phyloP scores from a whole-genome alignment of 805 yeast species.

The Starmerella powellii region DNA sequence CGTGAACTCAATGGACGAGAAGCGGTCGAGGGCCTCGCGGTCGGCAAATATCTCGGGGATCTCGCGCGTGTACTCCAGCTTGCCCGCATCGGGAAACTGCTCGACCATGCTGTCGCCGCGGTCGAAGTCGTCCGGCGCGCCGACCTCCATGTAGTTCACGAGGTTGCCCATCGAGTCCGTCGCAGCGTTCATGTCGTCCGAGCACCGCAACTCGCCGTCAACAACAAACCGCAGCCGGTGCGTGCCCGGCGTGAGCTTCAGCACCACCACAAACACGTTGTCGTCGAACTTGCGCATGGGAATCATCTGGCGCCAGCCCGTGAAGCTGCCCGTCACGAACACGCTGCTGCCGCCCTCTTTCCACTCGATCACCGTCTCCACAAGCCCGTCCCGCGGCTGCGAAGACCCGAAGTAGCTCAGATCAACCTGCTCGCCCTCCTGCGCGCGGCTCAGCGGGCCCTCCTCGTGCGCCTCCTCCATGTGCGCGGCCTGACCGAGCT shows the following conservation, averaged over 20 bases:
- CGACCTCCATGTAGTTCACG: conserved; percentile 60
- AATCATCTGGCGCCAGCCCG: conserved; percentile 98
- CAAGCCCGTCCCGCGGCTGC: conserved; percentile 17
- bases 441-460: conserved; percentile 24
- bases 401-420: conserved; percentile 10
- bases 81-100: neutral
- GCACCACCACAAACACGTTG: conserved; percentile 26
- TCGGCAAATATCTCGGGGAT: conserved; percentile 35
- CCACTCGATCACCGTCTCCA: conserved; percentile 42
- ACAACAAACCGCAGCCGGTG: conserved; percentile 89
- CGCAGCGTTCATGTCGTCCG: conserved; percentile 87
- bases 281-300: conserved; percentile 45
- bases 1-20: conserved; percentile 35
- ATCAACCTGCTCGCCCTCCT: conserved; percentile 26
- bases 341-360: conserved; percentile 93
- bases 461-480: conserved; percentile 11
- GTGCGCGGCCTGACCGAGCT: conserved; percentile 6
- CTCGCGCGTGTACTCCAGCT: conserved; percentile 35
- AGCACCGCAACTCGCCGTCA: conserved; percentile 80
- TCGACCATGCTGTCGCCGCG: conserved; percentile 9
- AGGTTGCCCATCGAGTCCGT: conserved; percentile 95
- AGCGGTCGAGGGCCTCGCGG: conserved; percentile 35
- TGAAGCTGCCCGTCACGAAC: conserved; percentile 92
- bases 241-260: conserved; percentile 63
- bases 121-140: conserved; percentile 14